phyloP scores from a whole-genome alignment of 805 yeast genomes.

The Saccharomycopsis guyanensis region DNA sequence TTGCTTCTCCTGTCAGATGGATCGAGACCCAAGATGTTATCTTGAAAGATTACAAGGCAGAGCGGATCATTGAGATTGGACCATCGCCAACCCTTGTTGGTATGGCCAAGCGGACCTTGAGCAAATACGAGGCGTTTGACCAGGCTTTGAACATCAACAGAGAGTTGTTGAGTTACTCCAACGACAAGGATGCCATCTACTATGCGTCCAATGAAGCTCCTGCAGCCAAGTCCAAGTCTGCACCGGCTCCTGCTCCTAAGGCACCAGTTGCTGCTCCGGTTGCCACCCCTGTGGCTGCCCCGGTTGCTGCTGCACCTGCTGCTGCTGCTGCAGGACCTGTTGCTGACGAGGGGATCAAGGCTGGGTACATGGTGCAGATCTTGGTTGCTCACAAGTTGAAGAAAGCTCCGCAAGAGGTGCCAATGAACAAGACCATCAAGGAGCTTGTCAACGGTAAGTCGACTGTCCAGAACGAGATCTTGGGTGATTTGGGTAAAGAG shows the following conservation, averaged over 20 bases:
- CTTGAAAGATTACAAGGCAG: conserved; percentile 87
- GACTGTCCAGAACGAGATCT: conserved; percentile 95
- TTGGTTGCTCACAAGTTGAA: conserved; percentile 94
- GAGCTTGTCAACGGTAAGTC: conserved; percentile 98
- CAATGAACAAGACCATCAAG: conserved; percentile 88
- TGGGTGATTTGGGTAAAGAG: conserved; percentile 98
- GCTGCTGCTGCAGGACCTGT: conserved; percentile 56
- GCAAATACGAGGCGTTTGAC: conserved; percentile 95
- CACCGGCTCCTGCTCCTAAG: conserved; percentile 25
- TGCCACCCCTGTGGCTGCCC: conserved; percentile 22
- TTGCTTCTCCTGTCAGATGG: conserved; percentile 99
- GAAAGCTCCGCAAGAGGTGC: conserved; percentile 77
- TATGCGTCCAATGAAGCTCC: conserved; percentile 44
- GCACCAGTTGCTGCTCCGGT: conserved; percentile 31
- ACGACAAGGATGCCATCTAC: conserved; percentile 93
- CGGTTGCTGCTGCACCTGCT: conserved; percentile 26
- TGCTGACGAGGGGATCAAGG: conserved; percentile 86
- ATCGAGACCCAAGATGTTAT: conserved; percentile 99
- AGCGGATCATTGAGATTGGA: conserved; percentile 96
- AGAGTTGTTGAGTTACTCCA: conserved; percentile 91
- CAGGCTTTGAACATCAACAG: conserved; percentile 84
- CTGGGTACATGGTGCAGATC: conserved; percentile 74
- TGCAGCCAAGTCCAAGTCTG: conserved; percentile 29
- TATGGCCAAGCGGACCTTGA: conserved; percentile 96
- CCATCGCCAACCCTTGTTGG: conserved; percentile 99